phyloP scores from a whole-genome alignment of 495 filamentous ascomycete species.

The Xylaria venustula region DNA sequence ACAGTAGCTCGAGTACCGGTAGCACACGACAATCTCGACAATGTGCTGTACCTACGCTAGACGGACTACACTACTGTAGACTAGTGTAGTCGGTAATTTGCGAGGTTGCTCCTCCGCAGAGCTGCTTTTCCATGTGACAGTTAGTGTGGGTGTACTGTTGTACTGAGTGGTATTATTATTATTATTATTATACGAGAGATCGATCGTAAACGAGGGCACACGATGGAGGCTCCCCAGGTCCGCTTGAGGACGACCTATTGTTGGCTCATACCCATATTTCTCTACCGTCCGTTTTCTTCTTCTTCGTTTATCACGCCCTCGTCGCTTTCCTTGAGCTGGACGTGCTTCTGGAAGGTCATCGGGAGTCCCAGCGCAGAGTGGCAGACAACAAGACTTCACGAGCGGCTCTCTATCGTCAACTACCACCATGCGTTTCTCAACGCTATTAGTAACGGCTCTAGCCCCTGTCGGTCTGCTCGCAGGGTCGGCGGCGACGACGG shows the following conservation, averaged over 20 bases:
- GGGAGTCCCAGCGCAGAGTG: conserved; percentile 24
- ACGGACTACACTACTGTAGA: not conserved
- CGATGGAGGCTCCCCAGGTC: conserved; percentile 1
- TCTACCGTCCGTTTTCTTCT: not conserved
- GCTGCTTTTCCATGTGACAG: conserved; percentile 8
- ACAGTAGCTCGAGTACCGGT: too few relatives aligned
- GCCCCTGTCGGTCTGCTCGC: conserved; percentile 25
- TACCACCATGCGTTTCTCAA: conserved; percentile 29
- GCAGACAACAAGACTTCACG: conserved; percentile 18
- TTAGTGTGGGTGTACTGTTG: not conserved
- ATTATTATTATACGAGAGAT: not conserved
- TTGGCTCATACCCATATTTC: not conserved
- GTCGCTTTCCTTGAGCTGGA: not conserved
- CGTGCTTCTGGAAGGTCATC: conserved; percentile 19
- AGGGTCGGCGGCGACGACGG: conserved; percentile 16
- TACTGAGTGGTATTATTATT: too few relatives aligned
- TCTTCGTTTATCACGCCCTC: not conserved
- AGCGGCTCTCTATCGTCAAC: conserved; percentile 6
- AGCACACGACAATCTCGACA: too few relatives aligned
- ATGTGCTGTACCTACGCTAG: not conserved
- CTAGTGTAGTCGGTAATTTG: not conserved
- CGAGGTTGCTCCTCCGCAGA: not conserved
- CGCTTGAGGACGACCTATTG: not conserved
- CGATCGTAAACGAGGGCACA: conserved; percentile 3
- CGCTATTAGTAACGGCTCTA: conserved; percentile 26